Percentiles rank a stretch among this genome's conserved stretches.
phyloP scores from a whole-genome alignment of 805 yeast species.

The Yamadazyma scolyti region DNA sequence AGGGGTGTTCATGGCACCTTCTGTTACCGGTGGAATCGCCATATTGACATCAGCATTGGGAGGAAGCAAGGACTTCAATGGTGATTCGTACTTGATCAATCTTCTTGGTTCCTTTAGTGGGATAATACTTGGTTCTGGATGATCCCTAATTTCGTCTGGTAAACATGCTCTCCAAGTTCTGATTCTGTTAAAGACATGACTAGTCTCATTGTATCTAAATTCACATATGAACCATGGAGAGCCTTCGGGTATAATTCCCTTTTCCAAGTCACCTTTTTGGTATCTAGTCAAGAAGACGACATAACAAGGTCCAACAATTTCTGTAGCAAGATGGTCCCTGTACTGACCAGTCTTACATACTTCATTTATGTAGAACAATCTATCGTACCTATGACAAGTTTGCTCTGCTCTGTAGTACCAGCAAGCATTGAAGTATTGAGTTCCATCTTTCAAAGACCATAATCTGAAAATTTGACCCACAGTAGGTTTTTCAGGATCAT shows the following conservation, averaged over 20 bases:
- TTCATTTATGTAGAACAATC: constrained; percentile 88
- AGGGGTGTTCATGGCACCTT: constrained; percentile 80
- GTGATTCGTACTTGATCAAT: constrained; percentile 76
- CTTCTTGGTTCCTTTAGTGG: constrained; percentile 66
- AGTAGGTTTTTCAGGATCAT: constrained; percentile 85
- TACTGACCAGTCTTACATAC: constrained; percentile 97
- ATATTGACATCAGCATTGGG: constrained; percentile 68
- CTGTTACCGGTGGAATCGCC: constrained; percentile 77
- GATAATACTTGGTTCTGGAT: constrained; percentile 70
- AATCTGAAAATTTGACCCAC: constrained; percentile 91
- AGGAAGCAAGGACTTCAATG: constrained; percentile 73
- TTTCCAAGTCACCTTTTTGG: constrained; percentile 89
- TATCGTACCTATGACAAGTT: constrained; percentile 89
- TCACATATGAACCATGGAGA: constrained; percentile 92
- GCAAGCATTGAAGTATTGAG: constrained; percentile 87
- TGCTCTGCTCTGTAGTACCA: constrained; percentile 99
- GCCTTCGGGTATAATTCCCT: constrained; percentile 56
- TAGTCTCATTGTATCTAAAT: constrained; percentile 87
- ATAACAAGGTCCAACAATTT: constrained; percentile 89
- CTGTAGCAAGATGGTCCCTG: constrained; percentile 86
- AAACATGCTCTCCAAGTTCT: constrained; percentile 98
- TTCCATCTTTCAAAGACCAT: constrained; percentile 85
- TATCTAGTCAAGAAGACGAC: constrained; percentile 92
- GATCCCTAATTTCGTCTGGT: constrained; percentile 91
- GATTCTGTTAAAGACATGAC: constrained; percentile 87